phyloP scores from a whole-genome alignment of 139 green algal species.

The Tetraselmis striata region DNA sequence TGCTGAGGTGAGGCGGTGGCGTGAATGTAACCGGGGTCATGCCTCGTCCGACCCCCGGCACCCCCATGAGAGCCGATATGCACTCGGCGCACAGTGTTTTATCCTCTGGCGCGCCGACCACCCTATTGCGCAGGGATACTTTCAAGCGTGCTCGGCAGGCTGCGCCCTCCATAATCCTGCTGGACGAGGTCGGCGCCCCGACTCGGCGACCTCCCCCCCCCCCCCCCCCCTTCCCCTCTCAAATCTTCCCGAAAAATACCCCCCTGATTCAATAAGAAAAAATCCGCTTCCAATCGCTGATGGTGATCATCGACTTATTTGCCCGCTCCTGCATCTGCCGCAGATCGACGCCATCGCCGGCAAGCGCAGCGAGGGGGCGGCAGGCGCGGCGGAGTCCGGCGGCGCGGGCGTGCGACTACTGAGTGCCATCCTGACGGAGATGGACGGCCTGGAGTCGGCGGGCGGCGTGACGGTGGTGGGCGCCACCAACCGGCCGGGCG shows the following conservation, averaged over 20 bases:
- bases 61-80: too few species aligned
- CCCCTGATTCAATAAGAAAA: too few species aligned
- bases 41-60: too few species aligned
- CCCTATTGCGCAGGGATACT: conserved; percentile 34
- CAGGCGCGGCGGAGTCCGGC: conserved; percentile 4
- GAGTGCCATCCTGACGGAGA: conserved; percentile 74
- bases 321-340: conserved; percentile 3
- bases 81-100: too few species aligned
- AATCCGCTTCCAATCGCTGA: too few species aligned
- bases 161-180: conserved; percentile 72
- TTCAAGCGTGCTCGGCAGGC: conserved; percentile 64
- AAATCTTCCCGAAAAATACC: too few species aligned
- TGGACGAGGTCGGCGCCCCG: conserved; percentile 83
- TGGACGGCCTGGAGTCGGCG: conserved; percentile 70
- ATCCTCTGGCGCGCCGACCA: too few species aligned
- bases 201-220: too few species aligned
- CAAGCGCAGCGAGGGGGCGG: conserved; percentile 17
- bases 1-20: conserved; percentile 46
- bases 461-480: conserved; percentile 72
- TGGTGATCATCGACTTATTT: background rate
- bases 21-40: too few species aligned
- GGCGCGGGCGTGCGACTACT: conserved; percentile 56
- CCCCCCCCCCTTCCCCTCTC: too few species aligned
- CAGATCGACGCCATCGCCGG: background rate
- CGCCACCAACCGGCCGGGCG: conserved; percentile 71